Base-by-base conservation (phyloP, 1,139 yeast genomes). In the Suhomyces wounanorum region DNA sequence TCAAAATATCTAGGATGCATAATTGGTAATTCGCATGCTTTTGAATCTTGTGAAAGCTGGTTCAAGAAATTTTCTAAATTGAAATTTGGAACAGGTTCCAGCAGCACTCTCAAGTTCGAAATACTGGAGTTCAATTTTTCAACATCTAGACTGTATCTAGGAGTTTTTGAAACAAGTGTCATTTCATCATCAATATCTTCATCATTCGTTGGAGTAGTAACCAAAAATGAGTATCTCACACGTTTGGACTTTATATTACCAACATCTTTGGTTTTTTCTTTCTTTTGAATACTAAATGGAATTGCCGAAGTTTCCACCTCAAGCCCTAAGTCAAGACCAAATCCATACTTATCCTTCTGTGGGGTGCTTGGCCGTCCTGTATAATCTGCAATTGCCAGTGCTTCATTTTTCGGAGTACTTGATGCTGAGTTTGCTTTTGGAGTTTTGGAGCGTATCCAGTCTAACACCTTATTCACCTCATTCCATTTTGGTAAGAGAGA, bases 301-400 rank as follows among this genome's bases (percentile, higher is more conserved):
- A 70, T 65, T 10, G 61, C 53, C 0, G 68, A 46, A 8, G 65
- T 61, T 40, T 72, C 70, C 8, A 74, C 64, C 36, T 62, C 75
- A 4, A 75, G 49, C 10, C 75, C 73, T n/a, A 75, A 62, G 56
- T 73, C 75, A 35, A 75, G 61, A 1, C 79, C 78, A 33, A 64
- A 54, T 3, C 72, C 69, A 47, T 53, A 54, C 11, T 41, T 43
- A 14, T 41, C 48, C 23, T 47, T 46, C 25, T 40, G 45, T 25
- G 44, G 49, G 10, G 53, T 51, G 26, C 49, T 33, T 36, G 48
- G 49, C 13, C 52, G 16, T 3, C 14, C 43, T 2, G 23, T 8
- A 14, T 23, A 26, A 4, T 45, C 52, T 8, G 16, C 38, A 8
- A 16, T 42, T 9, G 18, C 18, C 17, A 11, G 21, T 10, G 40